phyloP scores from a whole-genome alignment of 225 moss, liverwort and hornwort species.

The Anthoceros angustus region DNA sequence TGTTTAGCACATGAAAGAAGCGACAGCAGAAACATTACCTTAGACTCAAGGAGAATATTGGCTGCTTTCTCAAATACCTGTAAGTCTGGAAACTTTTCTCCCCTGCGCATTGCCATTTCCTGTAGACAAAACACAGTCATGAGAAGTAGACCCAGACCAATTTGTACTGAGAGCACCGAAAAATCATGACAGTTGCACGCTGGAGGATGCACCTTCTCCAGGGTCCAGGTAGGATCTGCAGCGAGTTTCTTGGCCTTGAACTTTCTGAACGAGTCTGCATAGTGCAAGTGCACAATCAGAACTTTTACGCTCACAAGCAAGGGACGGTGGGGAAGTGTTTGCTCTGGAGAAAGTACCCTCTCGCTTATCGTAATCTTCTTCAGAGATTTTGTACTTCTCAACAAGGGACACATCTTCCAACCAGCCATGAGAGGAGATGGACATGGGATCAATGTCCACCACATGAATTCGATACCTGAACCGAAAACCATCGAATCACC shows the following conservation, averaged over 20 bases:
- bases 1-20: background rate
- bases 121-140: slow-evolving; percentile 14
- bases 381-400: slow-evolving; percentile 82
- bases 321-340: background rate
- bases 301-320: background rate
- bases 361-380: slow-evolving; percentile 78
- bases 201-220: slow-evolving; percentile 44
- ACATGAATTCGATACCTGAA: slow-evolving; percentile 73
- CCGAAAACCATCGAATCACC: background rate
- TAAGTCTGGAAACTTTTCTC: slow-evolving; percentile 11
- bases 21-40: background rate
- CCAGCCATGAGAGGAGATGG: slow-evolving; percentile 92
- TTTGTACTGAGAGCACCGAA: background rate
- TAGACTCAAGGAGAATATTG: background rate
- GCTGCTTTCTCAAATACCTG: background rate
- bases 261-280: slow-evolving; percentile 81
- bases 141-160: background rate
- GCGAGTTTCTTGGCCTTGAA: slow-evolving; percentile 64
- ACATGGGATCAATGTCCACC: slow-evolving; percentile 69
- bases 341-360: slow-evolving; percentile 31
- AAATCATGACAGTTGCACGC: background rate
- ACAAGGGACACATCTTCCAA: slow-evolving; percentile 87
- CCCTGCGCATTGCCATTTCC: slow-evolving; percentile 84
- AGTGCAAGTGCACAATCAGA: background rate
- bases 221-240: slow-evolving; percentile 81